Conservation (phyloP, 805 yeast genomes). For the Teunomyces aglyptinius region DNA sequence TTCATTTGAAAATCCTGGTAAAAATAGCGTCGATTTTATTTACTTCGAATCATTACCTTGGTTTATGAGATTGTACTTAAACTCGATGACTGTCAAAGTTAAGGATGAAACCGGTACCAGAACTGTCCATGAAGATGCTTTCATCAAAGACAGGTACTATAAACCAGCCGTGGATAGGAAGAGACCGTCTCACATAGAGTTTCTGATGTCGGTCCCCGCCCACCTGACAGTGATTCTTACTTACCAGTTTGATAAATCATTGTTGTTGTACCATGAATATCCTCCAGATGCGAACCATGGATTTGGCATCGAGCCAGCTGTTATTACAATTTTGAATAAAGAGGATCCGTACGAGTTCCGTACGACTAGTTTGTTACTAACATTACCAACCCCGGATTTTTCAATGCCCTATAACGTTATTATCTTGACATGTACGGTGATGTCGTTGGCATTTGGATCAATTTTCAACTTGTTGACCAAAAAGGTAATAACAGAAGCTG, state of each 20-base stretch:
- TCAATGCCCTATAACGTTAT: constrained; percentile 98
- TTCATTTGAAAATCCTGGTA: constrained; percentile 62
- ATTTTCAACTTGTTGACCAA: constrained; percentile 76
- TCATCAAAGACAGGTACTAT: constrained; percentile 57
- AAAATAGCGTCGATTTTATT: constrained; percentile 46
- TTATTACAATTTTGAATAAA: constrained; percentile 51
- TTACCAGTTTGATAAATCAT: constrained; percentile 82
- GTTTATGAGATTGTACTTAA: constrained; percentile 83
- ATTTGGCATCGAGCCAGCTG: constrained; percentile 90
- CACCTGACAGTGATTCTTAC: constrained; percentile 57
- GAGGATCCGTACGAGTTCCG: constrained; percentile 50
- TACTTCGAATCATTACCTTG: constrained; percentile 88
- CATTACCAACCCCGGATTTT: constrained; percentile 95
- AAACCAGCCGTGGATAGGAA: constrained; percentile 76
- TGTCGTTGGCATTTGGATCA: constrained; percentile 90
- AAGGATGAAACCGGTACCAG: constrained; percentile 20
- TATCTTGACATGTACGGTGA: constrained; percentile 86
- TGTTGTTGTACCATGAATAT: constrained; percentile 82
- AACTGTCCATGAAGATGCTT: constrained; percentile 19
- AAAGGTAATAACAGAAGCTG: constrained; percentile 71
- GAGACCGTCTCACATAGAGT: constrained; percentile 82
- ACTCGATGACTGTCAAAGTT: constrained; percentile 51
- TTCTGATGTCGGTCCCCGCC: constrained; percentile 63
- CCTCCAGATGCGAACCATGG: constrained; percentile 99
- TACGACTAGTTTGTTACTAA: constrained; percentile 81